Conservation (phyloP, 768 basidiomycete genomes). For the Dictyophora rubrovolvata region DNA sequence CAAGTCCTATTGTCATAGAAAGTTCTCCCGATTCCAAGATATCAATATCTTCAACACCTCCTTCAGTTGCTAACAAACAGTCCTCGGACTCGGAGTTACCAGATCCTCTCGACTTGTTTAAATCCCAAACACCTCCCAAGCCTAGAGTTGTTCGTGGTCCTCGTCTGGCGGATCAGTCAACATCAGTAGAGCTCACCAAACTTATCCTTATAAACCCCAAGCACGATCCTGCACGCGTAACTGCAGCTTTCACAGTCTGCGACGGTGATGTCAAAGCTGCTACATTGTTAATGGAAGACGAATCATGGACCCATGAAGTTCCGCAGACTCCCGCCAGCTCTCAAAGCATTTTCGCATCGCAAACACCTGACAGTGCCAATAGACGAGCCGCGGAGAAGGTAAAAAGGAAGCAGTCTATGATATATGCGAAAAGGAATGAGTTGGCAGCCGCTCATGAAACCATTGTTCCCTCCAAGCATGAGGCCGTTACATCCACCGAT, state of each 20-base stretch:
- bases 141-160: slow-evolving; percentile 48
- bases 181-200: slow-evolving; percentile 5
- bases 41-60: slow-evolving; percentile 38
- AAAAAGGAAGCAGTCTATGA: slow-evolving; percentile 74
- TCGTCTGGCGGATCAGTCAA: slow-evolving; percentile 13
- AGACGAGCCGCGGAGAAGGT: slow-evolving; percentile 56
- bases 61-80: slow-evolving; percentile 28
- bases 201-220: slow-evolving; percentile 29
- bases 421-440: slow-evolving; percentile 57
- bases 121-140: slow-evolving; percentile 30
- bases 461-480: slow-evolving; percentile 28
- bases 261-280: slow-evolving; percentile 8
- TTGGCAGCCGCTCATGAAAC: slow-evolving; percentile 26
- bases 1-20: slow-evolving; percentile 14
- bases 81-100: slow-evolving; percentile 59
- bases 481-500: slow-evolving; percentile 28
- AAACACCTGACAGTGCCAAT: slow-evolving; percentile 37
- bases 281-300: slow-evolving; percentile 4
- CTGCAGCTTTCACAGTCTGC: slow-evolving; percentile 1
- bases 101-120: slow-evolving; percentile 30
- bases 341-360: not conserved
- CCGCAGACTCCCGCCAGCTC: not conserved
- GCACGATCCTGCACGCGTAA: slow-evolving; percentile 6
- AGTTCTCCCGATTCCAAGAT: slow-evolving; percentile 46
- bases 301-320: slow-evolving; percentile 1